Evolutionary conservation across 1,139 yeast genomes (phyloP).

Genomic region (Debaryomyces psychrophilus): DNA sequence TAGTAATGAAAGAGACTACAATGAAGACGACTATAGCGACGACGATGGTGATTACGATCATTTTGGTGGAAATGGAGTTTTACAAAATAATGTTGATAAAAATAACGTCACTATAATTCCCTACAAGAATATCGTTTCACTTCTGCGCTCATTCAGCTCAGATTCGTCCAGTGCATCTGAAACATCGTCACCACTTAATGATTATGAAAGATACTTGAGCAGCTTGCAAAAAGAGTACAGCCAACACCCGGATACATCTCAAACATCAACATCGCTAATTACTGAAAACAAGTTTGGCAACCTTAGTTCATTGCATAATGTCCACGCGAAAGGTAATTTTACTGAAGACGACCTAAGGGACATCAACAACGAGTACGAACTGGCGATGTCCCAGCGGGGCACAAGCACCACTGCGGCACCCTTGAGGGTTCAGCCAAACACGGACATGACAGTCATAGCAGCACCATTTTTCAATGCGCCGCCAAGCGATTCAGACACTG

Average conservation of each 20-base stretch:
- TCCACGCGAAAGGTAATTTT: constrained; percentile 12
- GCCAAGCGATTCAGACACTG: constrained; percentile 42
- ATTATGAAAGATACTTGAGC: constrained; percentile 26
- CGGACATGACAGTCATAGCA: constrained; percentile 36
- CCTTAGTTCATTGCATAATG: constrained; percentile 4
- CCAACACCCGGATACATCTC: constrained; percentile 16
- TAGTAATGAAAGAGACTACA: constrained; percentile 1
- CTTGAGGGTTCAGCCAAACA: constrained; percentile 1
- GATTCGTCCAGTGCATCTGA: constrained; percentile 9
- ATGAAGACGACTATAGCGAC: constrained; percentile 9
- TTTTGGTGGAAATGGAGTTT: neutral
- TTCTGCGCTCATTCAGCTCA: constrained; percentile 22
- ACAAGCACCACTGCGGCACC: constrained; percentile 12
- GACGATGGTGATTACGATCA: constrained; percentile 1
- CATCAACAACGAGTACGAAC: constrained; percentile 12
- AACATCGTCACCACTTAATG: constrained; percentile 17
- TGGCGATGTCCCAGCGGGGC: constrained; percentile 8
- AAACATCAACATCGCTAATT: constrained; percentile 17
- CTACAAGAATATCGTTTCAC: constrained; percentile 23
- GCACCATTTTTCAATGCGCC: constrained; percentile 46
- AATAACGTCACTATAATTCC: constrained; percentile 25
- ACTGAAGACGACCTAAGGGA: constrained; percentile 16
- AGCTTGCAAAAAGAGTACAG: constrained; percentile 16
- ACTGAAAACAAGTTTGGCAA: constrained; percentile 12
- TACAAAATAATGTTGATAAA: constrained; percentile 12